Conservation (phyloP, 257 asterid genomes). For the Paraleonurus japonicus region DNA sequence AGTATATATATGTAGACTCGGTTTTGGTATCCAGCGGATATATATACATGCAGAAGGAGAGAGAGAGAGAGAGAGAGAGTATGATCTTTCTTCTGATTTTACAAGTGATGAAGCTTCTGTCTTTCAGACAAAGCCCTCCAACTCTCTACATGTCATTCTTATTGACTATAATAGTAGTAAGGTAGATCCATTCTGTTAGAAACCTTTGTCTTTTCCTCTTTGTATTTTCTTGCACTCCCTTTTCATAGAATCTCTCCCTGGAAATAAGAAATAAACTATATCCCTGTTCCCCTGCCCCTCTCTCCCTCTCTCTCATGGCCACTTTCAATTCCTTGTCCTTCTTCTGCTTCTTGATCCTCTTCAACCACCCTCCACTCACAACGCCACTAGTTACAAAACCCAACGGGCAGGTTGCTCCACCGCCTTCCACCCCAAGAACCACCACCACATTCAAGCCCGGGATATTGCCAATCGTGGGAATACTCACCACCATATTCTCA, state of each 20-base stretch:
- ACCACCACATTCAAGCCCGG: conserved; percentile 48
- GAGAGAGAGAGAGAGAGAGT: neutral
- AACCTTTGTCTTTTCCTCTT: conserved; percentile 37
- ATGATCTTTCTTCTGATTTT: neutral
- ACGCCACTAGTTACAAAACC: neutral
- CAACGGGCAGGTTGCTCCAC: neutral
- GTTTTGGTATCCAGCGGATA: neutral
- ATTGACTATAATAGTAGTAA: conserved; percentile 36
- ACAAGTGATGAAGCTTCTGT: conserved; percentile 29
- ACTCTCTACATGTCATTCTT: conserved; percentile 26
- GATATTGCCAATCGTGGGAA: conserved; percentile 48
- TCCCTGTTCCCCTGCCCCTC: conserved; percentile 4
- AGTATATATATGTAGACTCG: neutral
- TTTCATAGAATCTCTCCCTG: conserved; percentile 22
- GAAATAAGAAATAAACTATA: neutral
- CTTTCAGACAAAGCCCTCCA: conserved; percentile 23
- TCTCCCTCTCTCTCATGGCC: conserved; percentile 34
- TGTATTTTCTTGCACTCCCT: conserved; percentile 23
- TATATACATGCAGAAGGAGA: neutral
- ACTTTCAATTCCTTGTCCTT: conserved; percentile 22
- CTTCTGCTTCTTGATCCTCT: conserved; percentile 15
- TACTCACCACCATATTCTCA: conserved; percentile 59
- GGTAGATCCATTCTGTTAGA: conserved; percentile 29
- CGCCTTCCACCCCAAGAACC: conserved; percentile 27
- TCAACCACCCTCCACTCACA: conserved; percentile 6